These are phyloP conservation scores for Pleoardoris graminearum DNA, from an alignment of 2,329 filamentous ascomycete genomes.

Conservation along the genomic window DNA sequence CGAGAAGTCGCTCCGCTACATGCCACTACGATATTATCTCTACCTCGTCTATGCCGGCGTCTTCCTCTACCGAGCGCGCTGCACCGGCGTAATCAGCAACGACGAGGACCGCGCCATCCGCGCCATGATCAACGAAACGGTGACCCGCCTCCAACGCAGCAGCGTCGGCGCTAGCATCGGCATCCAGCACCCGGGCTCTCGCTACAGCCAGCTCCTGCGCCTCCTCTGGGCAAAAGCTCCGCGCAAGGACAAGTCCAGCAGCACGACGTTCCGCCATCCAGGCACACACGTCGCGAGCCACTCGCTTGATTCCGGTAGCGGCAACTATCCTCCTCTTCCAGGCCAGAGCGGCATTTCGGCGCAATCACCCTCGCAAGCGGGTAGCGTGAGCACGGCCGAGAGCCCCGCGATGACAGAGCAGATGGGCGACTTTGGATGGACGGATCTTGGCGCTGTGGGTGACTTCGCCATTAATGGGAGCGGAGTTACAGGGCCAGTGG, in stretches of 20 bases:
- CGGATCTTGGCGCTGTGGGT: slow-evolving; percentile 52
- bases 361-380: slow-evolving; percentile 45
- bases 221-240: slow-evolving; percentile 54
- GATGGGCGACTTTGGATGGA: slow-evolving; percentile 56
- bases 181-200: slow-evolving; percentile 51
- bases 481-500: slow-evolving; percentile 22
- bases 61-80: slow-evolving; percentile 54
- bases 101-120: slow-evolving; percentile 54
- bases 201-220: slow-evolving; percentile 53
- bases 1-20: slow-evolving; percentile 51
- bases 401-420: slow-evolving; percentile 50
- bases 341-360: slow-evolving; percentile 5
- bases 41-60: slow-evolving; percentile 55
- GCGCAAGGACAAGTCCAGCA: slow-evolving; percentile 34
- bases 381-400: slow-evolving; percentile 42
- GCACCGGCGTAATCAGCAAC: slow-evolving; percentile 51
- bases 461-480: slow-evolving; percentile 53
- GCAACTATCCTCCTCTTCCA: slow-evolving; percentile 20
- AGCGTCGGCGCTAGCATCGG: slow-evolving; percentile 43
- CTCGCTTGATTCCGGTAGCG: slow-evolving; percentile 29
- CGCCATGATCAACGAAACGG: slow-evolving; percentile 52
- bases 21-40: slow-evolving; percentile 55
- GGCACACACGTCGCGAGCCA: slow-evolving; percentile 36
- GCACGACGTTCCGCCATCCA: slow-evolving; percentile 35
- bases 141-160: slow-evolving; percentile 49